These are phyloP conservation scores for Puccinia triticina DNA, from an alignment of 1,284 basidiomycete species.

Conservation along the genomic window DNA sequence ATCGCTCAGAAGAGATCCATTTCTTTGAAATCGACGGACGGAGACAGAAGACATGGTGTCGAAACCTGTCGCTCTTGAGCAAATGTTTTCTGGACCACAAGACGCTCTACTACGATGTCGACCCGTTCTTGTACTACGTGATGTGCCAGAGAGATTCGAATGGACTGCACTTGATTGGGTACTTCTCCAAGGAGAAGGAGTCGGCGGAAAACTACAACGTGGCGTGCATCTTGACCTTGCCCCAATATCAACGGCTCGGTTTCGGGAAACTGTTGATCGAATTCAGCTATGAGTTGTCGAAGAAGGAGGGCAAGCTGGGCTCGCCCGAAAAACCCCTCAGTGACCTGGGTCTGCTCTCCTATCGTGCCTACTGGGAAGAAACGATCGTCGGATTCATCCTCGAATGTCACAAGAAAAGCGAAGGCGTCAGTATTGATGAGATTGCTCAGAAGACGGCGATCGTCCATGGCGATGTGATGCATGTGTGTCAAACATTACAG, in stretches of 20 bases:
- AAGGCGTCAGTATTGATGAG: slow-evolving; percentile 89
- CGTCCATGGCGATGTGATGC: slow-evolving; percentile 94
- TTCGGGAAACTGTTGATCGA: slow-evolving; percentile 96
- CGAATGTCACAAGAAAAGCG: slow-evolving; percentile 64
- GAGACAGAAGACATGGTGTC: slow-evolving; percentile 92
- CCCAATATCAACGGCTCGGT: slow-evolving; percentile 94
- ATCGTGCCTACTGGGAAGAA: slow-evolving; percentile 97
- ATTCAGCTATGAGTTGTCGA: slow-evolving; percentile 96
- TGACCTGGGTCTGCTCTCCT: slow-evolving; percentile 88
- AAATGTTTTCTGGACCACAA: slow-evolving; percentile 99
- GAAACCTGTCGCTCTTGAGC: slow-evolving; percentile 91
- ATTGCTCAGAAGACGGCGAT: slow-evolving; percentile 96
- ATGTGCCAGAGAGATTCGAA: slow-evolving; percentile 86
- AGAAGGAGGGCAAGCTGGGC: slow-evolving; percentile 92
- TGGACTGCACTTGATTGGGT: slow-evolving; percentile 93
- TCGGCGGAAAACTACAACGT: slow-evolving; percentile 98
- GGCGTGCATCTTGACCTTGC: slow-evolving; percentile 95
- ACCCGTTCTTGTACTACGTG: slow-evolving; percentile 98
- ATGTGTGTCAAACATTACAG: slow-evolving; percentile 94
- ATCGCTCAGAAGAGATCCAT: slow-evolving; percentile 91
- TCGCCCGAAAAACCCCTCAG: slow-evolving; percentile 96
- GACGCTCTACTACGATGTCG: slow-evolving; percentile 99
- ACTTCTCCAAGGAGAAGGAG: slow-evolving; percentile 99
- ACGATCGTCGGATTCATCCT: slow-evolving; percentile 90
- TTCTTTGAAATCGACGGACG: slow-evolving; percentile 99